These are phyloP conservation scores for Cotoneaster glaucophyllus DNA, from an alignment of 306 rosid species.

Conservation along the genomic window DNA sequence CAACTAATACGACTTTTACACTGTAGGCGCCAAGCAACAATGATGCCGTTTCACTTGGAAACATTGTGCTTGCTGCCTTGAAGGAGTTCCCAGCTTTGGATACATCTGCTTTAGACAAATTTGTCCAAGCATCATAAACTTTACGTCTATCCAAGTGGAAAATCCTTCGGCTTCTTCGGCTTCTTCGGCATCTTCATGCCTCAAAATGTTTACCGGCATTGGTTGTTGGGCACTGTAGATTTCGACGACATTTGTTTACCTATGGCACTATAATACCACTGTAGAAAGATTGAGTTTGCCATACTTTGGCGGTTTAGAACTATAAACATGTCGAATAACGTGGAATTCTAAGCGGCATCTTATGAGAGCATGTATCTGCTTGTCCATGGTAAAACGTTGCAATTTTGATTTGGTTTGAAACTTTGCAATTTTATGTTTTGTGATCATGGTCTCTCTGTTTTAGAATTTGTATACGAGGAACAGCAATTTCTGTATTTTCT, in stretches of 20 bases:
- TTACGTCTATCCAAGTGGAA: background rate
- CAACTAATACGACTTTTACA: constrained; percentile 18
- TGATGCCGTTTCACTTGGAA: constrained; percentile 68
- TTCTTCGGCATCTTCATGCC: constrained; percentile 13
- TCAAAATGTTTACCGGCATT: background rate
- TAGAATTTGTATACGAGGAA: background rate
- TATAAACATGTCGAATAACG: background rate
- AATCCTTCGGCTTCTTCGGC: constrained; percentile 19
- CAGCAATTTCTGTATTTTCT: too few relatives aligned
- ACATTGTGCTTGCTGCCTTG: constrained; percentile 51
- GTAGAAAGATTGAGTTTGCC: background rate
- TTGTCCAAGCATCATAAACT: constrained; percentile 40
- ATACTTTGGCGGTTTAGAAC: too few relatives aligned
- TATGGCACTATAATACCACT: background rate
- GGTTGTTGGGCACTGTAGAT: constrained; percentile 2
- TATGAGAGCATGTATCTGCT: background rate
- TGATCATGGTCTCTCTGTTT: background rate
- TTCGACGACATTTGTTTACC: constrained; percentile 7
- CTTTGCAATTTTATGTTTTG: background rate
- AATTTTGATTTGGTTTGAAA: background rate
- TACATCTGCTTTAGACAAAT: constrained; percentile 70
- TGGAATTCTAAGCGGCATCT: background rate
- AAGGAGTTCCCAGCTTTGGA: constrained; percentile 69
- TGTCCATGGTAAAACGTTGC: background rate
- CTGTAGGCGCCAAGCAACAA: constrained; percentile 62